Conservation (phyloP, 495 filamentous ascomycete species). For the Bathelium albidoporum region DNA sequence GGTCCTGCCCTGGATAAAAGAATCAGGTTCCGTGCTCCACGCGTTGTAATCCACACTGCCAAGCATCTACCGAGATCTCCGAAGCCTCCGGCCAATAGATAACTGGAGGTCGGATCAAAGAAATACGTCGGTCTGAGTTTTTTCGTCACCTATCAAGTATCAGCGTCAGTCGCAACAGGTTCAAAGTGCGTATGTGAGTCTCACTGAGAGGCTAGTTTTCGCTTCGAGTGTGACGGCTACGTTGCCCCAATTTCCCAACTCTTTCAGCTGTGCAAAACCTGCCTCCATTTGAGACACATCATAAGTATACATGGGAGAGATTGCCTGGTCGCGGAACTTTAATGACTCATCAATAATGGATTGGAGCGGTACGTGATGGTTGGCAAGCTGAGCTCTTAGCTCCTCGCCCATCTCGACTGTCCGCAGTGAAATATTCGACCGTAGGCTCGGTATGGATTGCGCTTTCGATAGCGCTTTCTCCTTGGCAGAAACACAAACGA, state of each 20-base stretch:
- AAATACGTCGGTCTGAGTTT: background rate
- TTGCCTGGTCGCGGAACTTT: background rate
- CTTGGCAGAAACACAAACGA: background rate
- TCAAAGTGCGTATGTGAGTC: background rate
- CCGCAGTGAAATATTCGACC: background rate
- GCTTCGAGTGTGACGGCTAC: background rate
- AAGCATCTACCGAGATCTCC: slow-evolving; percentile 33
- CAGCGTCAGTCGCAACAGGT: background rate
- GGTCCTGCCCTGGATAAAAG: slow-evolving; percentile 3
- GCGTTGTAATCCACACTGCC: background rate
- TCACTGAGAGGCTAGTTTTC: background rate
- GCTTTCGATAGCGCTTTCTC: background rate
- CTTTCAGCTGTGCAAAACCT: background rate
- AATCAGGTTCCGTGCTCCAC: slow-evolving; percentile 3
- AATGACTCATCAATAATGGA: background rate
- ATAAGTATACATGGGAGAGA: background rate
- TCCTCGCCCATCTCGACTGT: background rate
- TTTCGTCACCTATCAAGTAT: background rate
- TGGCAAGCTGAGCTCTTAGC: background rate
- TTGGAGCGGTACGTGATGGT: background rate
- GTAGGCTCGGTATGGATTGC: background rate
- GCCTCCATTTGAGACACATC: background rate
- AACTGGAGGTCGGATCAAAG: slow-evolving; percentile 18
- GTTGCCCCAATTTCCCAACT: background rate
- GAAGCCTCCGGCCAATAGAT: slow-evolving; percentile 38